Evolutionary conservation across 176 grass and related monocot species (phyloP).

Genomic region (Musa itinerans): DNA sequence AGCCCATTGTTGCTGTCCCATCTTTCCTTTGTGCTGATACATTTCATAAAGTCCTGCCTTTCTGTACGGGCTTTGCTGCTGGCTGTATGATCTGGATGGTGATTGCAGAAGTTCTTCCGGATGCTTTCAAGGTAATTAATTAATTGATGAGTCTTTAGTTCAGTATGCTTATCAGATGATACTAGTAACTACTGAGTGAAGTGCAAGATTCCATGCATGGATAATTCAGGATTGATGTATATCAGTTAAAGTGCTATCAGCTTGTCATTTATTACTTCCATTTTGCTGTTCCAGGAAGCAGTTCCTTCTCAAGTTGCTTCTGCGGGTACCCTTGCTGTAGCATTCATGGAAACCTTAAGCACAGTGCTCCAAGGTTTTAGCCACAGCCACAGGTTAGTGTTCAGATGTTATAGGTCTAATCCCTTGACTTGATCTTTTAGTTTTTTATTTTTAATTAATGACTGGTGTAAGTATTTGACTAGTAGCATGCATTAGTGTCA

Average conservation of each 20-base stretch:
- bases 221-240: neutral
- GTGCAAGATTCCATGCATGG: neutral
- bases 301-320: slow-evolving; percentile 94
- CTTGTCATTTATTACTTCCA: neutral
- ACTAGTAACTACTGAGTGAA: neutral
- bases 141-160: neutral
- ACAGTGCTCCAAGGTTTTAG: slow-evolving; percentile 69
- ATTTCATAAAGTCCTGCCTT: slow-evolving; percentile 88
- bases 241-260: neutral
- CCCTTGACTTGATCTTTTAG: neutral
- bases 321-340: slow-evolving; percentile 80
- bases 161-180: neutral
- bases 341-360: slow-evolving; percentile 96
- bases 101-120: slow-evolving; percentile 96
- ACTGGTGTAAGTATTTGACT: neutral
- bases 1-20: slow-evolving; percentile 95
- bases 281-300: slow-evolving; percentile 52
- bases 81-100: slow-evolving; percentile 99
- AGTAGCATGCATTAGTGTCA: neutral
- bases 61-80: slow-evolving; percentile 94
- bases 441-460: neutral
- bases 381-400: slow-evolving; percentile 42
- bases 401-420: neutral
- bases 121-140: slow-evolving; percentile 84
- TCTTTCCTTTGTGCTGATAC: slow-evolving; percentile 89